Percentiles rank a stretch among this genome's conserved stretches.
Evolutionary conservation across 768 basidiomycete species (phyloP).

Genomic region (Chlorophyllum brunneum): DNA sequence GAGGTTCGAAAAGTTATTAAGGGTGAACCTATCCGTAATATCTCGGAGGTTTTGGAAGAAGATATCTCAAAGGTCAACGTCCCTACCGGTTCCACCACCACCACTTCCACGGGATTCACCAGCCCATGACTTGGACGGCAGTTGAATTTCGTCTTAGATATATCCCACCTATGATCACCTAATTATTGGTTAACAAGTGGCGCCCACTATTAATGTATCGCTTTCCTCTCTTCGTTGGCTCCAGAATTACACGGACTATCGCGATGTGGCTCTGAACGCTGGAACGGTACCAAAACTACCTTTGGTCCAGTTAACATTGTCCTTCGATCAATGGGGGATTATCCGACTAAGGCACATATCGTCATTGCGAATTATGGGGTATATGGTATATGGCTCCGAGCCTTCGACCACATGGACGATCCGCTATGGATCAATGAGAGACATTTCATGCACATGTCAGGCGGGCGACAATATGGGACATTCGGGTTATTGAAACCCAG

Average conservation of each 20-base stretch:
- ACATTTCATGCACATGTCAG: neutral
- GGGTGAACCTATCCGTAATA: constrained; percentile 73
- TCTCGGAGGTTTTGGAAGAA: constrained; percentile 62
- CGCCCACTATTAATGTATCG: constrained; percentile 5
- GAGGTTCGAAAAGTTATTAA: constrained; percentile 85
- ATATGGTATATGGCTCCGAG: too few relatives aligned
- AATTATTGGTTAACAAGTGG: constrained; percentile 6
- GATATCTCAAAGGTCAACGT: constrained; percentile 34
- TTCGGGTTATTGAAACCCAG: neutral
- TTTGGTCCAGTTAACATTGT: too few relatives aligned
- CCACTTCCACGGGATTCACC: neutral
- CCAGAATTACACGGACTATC: neutral
- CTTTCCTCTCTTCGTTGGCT: neutral
- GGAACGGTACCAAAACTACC: too few relatives aligned
- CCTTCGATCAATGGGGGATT: too few relatives aligned
- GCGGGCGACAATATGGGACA: neutral
- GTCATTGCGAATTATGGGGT: too few relatives aligned
- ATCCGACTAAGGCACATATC: too few relatives aligned
- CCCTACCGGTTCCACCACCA: neutral
- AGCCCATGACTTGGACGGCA: neutral
- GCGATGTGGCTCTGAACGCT: too few relatives aligned
- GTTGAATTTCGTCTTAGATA: constrained; percentile 1
- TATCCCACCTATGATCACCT: neutral
- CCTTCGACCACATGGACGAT: neutral
- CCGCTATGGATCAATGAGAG: neutral